A percentile compares a stretch with the other conserved stretches of the same genome.
These are phyloP conservation scores for Mortierella sp. DNA, from an alignment of 371 early-diverging fungal genomes.

Conservation along the genomic window DNA sequence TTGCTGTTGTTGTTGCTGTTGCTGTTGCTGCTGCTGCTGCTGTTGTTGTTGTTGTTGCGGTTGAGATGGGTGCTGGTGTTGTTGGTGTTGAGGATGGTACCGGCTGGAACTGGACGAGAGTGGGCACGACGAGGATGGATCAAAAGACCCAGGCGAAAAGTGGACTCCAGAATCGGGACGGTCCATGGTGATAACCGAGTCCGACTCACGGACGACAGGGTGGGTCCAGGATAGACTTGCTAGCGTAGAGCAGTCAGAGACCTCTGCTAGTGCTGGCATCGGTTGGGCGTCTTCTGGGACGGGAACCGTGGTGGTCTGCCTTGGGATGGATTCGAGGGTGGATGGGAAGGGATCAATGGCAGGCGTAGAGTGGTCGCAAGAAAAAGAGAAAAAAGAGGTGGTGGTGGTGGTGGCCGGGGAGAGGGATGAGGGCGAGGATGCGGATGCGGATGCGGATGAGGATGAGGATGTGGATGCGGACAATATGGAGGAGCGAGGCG, in stretches of 20 bases:
- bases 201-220: no score
- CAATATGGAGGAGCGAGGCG: neutral
- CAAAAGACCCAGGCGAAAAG: no score
- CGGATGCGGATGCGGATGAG: neutral
- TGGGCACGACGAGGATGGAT: no score
- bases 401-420: neutral
- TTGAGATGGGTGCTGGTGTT: neutral
- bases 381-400: neutral
- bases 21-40: neutral
- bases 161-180: no score
- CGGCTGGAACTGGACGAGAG: no score
- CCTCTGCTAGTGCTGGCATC: no score
- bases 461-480: neutral
- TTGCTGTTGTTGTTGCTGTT: conserved; percentile 1
- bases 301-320: no score
- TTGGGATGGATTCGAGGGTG: no score
- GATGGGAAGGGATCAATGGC: neutral
- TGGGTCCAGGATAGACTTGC: no score
- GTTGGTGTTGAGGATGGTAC: neutral
- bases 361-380: conserved; percentile 4
- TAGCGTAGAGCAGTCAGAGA: no score
- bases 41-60: conserved; percentile 5
- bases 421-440: neutral
- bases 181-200: no score
- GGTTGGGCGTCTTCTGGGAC: no score